phyloP scores from a whole-genome alignment of 352 stramenopile genomes.

The Pythium aphanidermatum region DNA sequence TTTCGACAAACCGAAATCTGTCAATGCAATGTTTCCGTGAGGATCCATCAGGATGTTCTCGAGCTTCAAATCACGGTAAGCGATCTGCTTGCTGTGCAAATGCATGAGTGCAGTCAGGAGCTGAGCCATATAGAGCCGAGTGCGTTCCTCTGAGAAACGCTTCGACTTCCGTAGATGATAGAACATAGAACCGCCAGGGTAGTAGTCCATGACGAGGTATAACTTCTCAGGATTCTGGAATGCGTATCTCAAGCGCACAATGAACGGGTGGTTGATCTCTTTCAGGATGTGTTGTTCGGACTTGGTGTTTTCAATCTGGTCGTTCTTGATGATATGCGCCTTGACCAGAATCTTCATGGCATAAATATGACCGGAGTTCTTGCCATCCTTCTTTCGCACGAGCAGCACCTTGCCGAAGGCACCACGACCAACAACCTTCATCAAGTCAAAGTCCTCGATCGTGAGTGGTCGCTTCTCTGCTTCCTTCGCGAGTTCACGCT shows the following conservation, averaged over 20 bases:
- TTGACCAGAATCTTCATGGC: conserved; percentile 95
- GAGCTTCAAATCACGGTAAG: conserved; percentile 86
- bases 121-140: conserved; percentile 84
- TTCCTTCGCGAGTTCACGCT: conserved; percentile 65
- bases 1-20: conserved; percentile 86
- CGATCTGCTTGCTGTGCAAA: conserved; percentile 85
- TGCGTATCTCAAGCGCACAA: conserved; percentile 79
- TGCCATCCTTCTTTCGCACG: conserved; percentile 89
- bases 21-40: conserved; percentile 82
- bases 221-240: conserved; percentile 90
- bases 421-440: conserved; percentile 94
- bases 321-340: conserved; percentile 89
- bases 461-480: conserved; percentile 59
- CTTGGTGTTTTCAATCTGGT: conserved; percentile 92
- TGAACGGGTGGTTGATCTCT: conserved; percentile 86
- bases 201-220: conserved; percentile 97
- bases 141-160: conserved; percentile 79
- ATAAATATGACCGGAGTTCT: conserved; percentile 84
- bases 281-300: conserved; percentile 88
- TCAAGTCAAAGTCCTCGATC: conserved; percentile 93
- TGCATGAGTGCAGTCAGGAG: conserved; percentile 85
- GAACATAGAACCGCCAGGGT: conserved; percentile 87
- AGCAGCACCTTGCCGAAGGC: conserved; percentile 95
- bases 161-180: conserved; percentile 87
- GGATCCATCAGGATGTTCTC: conserved; percentile 90